Conservation (phyloP, 768 basidiomycete species). For the Coprinellus micaceus region DNA sequence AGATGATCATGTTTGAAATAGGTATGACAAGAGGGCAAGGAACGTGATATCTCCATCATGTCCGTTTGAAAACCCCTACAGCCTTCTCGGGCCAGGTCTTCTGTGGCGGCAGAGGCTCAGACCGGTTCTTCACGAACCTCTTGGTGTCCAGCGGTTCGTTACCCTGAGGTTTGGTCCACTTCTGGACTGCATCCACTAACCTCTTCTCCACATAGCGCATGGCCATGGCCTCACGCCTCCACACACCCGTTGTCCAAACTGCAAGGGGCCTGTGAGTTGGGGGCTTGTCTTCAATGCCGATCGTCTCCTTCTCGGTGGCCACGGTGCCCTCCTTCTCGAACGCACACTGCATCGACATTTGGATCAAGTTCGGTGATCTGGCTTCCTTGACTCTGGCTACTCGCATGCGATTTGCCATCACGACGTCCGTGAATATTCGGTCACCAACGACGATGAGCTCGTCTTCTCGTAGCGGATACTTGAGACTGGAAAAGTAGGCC, state of each 20-base stretch:
- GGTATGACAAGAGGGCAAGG: too few species aligned
- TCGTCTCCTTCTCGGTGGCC: slow-evolving; percentile 22
- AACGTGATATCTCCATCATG: neutral
- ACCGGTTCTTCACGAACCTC: slow-evolving; percentile 30
- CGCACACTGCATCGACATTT: slow-evolving; percentile 18
- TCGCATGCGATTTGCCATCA: slow-evolving; percentile 77
- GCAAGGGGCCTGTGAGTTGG: slow-evolving; percentile 48
- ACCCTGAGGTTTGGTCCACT: slow-evolving; percentile 32
- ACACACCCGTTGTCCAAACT: slow-evolving; percentile 69
- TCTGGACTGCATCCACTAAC: slow-evolving; percentile 44
- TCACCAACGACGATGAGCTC: slow-evolving; percentile 87
- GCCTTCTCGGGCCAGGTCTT: neutral
- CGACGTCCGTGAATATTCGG: slow-evolving; percentile 86
- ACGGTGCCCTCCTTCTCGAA: slow-evolving; percentile 24
- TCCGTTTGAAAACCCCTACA: neutral
- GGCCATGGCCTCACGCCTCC: slow-evolving; percentile 58
- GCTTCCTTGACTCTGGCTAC: slow-evolving; percentile 9
- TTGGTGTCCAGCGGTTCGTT: slow-evolving; percentile 20
- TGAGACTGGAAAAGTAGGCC: slow-evolving; percentile 66
- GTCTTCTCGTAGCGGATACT: slow-evolving; percentile 51
- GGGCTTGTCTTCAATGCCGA: slow-evolving; percentile 2
- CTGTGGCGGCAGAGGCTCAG: slow-evolving; percentile 4
- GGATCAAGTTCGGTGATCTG: slow-evolving; percentile 6
- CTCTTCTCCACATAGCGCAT: slow-evolving; percentile 60
- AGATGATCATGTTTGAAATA: too few species aligned